phyloP scores from a whole-genome alignment of 2,329 filamentous ascomycete species.

The Fusarium armeniacum region DNA sequence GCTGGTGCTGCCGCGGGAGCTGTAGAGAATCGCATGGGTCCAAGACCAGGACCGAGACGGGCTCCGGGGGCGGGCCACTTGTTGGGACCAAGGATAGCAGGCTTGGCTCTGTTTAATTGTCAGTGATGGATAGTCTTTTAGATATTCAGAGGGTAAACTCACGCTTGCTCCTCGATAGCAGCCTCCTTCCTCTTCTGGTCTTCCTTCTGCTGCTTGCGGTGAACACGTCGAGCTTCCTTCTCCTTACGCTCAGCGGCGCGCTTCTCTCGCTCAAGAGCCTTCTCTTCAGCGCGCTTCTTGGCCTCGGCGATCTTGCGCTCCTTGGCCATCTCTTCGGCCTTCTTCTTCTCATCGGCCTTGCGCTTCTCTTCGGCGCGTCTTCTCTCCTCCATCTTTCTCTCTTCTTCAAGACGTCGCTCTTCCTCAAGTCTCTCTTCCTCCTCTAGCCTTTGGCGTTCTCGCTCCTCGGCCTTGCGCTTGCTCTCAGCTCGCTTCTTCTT shows the following conservation, averaged over 20 bases:
- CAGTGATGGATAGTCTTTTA: background rate
- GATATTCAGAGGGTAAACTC: background rate
- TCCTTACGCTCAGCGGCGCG: constrained; percentile 28
- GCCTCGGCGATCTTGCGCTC: constrained; percentile 19
- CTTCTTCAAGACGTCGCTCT: constrained; percentile 21
- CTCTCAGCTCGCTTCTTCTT: constrained; percentile 20
- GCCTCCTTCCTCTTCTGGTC: constrained; percentile 28
- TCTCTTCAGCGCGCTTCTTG: constrained; percentile 21
- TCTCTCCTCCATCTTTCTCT: constrained; percentile 27
- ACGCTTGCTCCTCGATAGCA: constrained; percentile 23
- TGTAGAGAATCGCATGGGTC: constrained; percentile 12
- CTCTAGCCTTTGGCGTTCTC: constrained; percentile 11
- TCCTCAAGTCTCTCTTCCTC: constrained; percentile 27
- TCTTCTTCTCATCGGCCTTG: constrained; percentile 23
- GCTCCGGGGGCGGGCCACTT: constrained; percentile 24
- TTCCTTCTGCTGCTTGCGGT: constrained; percentile 28
- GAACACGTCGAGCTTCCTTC: constrained; percentile 25
- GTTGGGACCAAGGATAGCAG: constrained; percentile 25
- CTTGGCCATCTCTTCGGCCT: constrained; percentile 9
- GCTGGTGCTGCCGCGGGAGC: constrained; percentile 9
- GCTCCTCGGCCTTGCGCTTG: constrained; percentile 23
- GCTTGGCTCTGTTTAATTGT: constrained; percentile 18
- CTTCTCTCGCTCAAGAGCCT: constrained; percentile 22
- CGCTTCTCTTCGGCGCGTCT: constrained; percentile 23
- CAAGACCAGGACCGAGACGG: constrained; percentile 22